A percentile compares a stretch with the other conserved stretches of the same genome.
These are phyloP conservation scores for Russula virescens DNA, from an alignment of 768 basidiomycete genomes.

Conservation along the genomic window DNA sequence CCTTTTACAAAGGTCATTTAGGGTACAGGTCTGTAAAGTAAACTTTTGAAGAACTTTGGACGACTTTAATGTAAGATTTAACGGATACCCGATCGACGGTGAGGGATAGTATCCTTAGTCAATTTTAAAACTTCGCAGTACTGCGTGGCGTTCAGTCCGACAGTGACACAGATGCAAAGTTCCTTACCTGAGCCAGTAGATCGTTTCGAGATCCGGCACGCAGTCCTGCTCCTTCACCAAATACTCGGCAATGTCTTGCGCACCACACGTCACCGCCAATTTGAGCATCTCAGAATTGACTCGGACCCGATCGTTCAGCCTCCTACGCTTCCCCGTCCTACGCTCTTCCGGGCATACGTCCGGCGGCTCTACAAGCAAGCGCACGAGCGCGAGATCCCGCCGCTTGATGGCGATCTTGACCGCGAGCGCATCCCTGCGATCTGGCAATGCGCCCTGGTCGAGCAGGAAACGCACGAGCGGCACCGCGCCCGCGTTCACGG, in stretches of 20 bases:
- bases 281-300: constrained; percentile 56
- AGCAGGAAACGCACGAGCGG: constrained; percentile 71
- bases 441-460: constrained; percentile 64
- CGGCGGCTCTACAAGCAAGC: constrained; percentile 62
- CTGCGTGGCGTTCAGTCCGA: background rate
- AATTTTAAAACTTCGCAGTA: background rate
- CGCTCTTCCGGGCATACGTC: constrained; percentile 3
- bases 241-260: constrained; percentile 67
- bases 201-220: constrained; percentile 66
- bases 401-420: constrained; percentile 70
- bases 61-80: too few relatives aligned
- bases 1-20: too few relatives aligned
- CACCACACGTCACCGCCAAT: constrained; percentile 56
- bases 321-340: constrained; percentile 41
- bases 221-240: constrained; percentile 64
- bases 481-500: constrained; percentile 58
- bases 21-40: too few relatives aligned
- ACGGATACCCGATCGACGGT: too few relatives aligned
- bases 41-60: too few relatives aligned
- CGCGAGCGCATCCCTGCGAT: constrained; percentile 53
- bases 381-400: constrained; percentile 61
- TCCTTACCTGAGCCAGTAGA: constrained; percentile 27
- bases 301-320: constrained; percentile 52
- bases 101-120: background rate
- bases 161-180: background rate